Evolutionary conservation across 1,284 basidiomycete species (phyloP).

Genomic region (Mixia osmundae): DNA sequence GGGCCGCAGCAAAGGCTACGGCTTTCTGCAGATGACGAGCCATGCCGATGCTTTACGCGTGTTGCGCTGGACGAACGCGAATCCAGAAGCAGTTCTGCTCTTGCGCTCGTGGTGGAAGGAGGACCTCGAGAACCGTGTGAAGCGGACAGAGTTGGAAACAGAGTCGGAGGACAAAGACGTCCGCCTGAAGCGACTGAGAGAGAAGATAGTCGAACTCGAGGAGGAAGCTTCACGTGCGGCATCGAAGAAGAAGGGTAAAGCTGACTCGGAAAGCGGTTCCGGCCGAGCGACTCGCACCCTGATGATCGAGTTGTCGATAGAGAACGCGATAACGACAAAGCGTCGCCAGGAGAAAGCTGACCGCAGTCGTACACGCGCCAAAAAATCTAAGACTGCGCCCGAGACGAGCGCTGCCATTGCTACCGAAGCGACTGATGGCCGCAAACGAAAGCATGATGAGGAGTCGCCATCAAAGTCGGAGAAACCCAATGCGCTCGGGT

Average conservation of each 20-base stretch:
- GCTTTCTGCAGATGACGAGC: constrained; percentile 71
- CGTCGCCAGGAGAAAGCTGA: constrained; percentile 34
- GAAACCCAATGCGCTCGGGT: neutral
- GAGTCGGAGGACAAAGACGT: constrained; percentile 51
- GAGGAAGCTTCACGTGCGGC: no score
- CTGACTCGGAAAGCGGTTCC: constrained; percentile 19
- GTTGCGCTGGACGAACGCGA: constrained; percentile 83
- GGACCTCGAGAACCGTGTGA: constrained; percentile 45
- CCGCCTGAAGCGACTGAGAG: constrained; percentile 35
- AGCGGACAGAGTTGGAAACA: constrained; percentile 17
- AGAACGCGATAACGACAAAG: constrained; percentile 41
- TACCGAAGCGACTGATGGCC: no score
- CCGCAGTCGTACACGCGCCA: no score
- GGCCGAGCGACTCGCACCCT: constrained; percentile 27
- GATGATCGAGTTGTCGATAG: constrained; percentile 41
- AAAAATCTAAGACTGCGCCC: no score
- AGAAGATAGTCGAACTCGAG: constrained; percentile 23
- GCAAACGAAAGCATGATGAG: no score
- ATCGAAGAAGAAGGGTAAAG: constrained; percentile 31
- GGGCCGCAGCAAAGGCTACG: constrained; percentile 76
- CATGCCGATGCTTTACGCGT: constrained; percentile 80
- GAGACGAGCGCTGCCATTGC: no score
- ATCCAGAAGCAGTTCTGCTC: constrained; percentile 37
- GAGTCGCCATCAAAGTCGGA: no score
- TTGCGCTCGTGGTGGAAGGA: constrained; percentile 62